phyloP scores from a whole-genome alignment of 2,329 filamentous ascomycete genomes.

The Penicillium sp. region DNA sequence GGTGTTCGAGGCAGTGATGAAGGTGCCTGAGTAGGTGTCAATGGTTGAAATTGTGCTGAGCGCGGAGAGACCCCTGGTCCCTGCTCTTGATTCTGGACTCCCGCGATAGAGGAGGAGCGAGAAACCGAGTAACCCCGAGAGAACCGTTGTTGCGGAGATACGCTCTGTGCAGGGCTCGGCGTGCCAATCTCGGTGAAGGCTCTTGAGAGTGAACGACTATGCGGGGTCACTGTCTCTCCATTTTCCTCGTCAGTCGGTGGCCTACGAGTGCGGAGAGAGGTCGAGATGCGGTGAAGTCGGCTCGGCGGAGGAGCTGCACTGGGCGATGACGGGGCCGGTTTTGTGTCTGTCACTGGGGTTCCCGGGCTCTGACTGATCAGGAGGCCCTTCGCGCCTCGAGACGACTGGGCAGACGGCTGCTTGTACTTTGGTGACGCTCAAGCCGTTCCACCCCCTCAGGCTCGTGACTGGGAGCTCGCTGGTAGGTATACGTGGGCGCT shows the following conservation, averaged over 20 bases:
- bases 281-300: conserved; percentile 40
- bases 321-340: conserved; percentile 14
- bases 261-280: conserved; percentile 36
- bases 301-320: conserved; percentile 28
- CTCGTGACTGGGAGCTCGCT: conserved; percentile 39
- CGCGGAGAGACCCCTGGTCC: conserved; percentile 20
- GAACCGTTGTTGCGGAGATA: conserved; percentile 32
- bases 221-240: conserved; percentile 27
- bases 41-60: conserved; percentile 21
- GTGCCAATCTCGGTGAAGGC: conserved; percentile 41
- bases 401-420: conserved; percentile 25
- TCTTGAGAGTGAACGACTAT: conserved; percentile 38
- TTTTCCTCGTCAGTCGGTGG: conserved; percentile 35
- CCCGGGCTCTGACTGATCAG: conserved; percentile 26
- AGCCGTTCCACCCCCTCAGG: conserved; percentile 28
- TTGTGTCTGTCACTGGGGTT: conserved; percentile 15
- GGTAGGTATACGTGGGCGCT: conserved; percentile 29
- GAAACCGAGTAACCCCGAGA: conserved; percentile 27
- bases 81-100: conserved; percentile 23
- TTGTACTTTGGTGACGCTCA: conserved; percentile 25
- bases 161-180: conserved; percentile 25
- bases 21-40: conserved; percentile 18
- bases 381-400: conserved; percentile 42
- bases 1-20: conserved; percentile 28
- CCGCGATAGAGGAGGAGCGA: conserved; percentile 24